Conservation (phyloP, 2,329 filamentous ascomycete genomes). For the Thermoascus crustaceus region DNA sequence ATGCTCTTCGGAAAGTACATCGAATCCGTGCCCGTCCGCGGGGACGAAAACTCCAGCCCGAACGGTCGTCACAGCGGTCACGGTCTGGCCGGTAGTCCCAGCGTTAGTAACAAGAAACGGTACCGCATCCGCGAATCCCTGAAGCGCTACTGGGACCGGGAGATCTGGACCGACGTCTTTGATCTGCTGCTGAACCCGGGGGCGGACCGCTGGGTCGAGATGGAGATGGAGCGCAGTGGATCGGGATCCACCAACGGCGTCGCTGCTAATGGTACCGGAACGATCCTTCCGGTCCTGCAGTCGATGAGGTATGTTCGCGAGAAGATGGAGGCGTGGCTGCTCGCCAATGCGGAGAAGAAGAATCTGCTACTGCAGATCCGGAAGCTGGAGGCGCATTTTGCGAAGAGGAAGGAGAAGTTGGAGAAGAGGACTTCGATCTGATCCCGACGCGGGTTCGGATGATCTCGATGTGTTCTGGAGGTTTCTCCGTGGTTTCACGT, state of each 20-base stretch:
- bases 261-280: constrained; percentile 7
- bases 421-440: constrained; percentile 18
- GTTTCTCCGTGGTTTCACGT: too few relatives aligned
- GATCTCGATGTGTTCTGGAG: too few relatives aligned
- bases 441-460: too few relatives aligned
- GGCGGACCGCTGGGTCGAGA: constrained; percentile 49
- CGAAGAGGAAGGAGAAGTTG: constrained; percentile 42
- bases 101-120: constrained; percentile 47
- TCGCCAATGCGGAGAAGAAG: constrained; percentile 73
- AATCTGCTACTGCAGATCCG: constrained; percentile 49
- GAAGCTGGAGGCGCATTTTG: constrained; percentile 61
- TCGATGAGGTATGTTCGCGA: constrained; percentile 62
- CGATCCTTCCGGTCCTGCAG: constrained; percentile 62
- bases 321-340: constrained; percentile 77
- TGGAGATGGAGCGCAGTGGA: constrained; percentile 48
- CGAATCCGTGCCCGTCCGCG: constrained; percentile 56
- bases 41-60: constrained; percentile 27
- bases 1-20: constrained; percentile 94
- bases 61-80: constrained; percentile 4
- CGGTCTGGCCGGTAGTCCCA: too few relatives aligned
- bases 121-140: constrained; percentile 76
- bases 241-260: constrained; percentile 1
- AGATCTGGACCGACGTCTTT: constrained; percentile 79
- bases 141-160: constrained; percentile 95
- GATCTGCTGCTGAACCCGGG: constrained; percentile 75